These are phyloP conservation scores for Euphorbia pulcherrima DNA, from an alignment of 345 rosid species.

Conservation along the genomic window DNA sequence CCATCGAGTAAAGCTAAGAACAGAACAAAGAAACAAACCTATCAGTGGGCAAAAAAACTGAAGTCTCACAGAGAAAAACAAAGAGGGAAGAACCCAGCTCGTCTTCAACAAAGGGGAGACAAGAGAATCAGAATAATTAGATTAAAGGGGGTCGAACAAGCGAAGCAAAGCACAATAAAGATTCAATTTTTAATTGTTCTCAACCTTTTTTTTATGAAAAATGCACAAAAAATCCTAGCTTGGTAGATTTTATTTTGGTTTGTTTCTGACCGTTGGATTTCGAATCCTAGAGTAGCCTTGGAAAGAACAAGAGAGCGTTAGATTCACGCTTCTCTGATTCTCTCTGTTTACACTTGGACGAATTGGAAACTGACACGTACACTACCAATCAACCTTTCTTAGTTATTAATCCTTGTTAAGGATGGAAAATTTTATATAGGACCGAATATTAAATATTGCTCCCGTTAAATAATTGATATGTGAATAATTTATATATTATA, in stretches of 20 bases:
- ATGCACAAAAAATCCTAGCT: neutral
- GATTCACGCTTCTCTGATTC: slow-evolving; percentile 7
- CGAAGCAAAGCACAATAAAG: neutral
- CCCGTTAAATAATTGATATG: too few species aligned
- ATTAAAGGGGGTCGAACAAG: neutral
- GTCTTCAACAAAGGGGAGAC: neutral
- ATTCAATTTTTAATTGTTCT: neutral
- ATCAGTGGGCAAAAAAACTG: neutral
- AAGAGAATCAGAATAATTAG: neutral
- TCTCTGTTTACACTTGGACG: neutral
- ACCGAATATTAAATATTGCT: too few species aligned
- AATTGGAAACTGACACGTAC: neutral
- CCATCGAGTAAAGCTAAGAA: neutral
- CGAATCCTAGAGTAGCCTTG: neutral
- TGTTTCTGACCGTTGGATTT: neutral
- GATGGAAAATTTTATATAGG: too few species aligned
- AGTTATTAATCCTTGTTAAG: too few species aligned
- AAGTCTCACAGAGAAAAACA: neutral
- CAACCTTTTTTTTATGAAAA: too few species aligned
- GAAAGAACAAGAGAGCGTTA: neutral
- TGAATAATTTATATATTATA: too few species aligned
- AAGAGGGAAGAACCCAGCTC: neutral
- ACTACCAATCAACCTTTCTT: too few species aligned
- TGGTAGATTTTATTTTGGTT: neutral
- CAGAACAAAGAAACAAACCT: neutral